phyloP scores from a whole-genome alignment of 345 rosid genomes.

The Trapa bicornis region DNA sequence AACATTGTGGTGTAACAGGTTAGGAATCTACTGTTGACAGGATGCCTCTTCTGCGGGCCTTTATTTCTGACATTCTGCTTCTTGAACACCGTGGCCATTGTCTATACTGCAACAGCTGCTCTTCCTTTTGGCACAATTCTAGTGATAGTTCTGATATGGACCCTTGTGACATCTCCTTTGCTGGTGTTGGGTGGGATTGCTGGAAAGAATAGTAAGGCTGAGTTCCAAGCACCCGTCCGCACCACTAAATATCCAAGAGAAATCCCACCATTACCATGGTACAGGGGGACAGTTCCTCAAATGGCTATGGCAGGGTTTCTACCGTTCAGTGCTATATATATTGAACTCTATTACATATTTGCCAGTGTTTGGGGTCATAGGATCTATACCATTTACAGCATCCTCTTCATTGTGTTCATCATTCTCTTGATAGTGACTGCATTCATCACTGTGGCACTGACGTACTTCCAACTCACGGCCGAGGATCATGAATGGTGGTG shows the following conservation, averaged over 20 bases:
- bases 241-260: constrained; percentile 43
- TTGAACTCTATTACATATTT: constrained; percentile 39
- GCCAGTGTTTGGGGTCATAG: constrained; percentile 52
- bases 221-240: constrained; percentile 42
- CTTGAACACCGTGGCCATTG: constrained; percentile 38
- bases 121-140: constrained; percentile 38
- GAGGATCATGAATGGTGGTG: constrained; percentile 22
- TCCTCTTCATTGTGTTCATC: constrained; percentile 37
- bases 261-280: constrained; percentile 41
- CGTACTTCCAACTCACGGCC: constrained; percentile 20
- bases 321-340: constrained; percentile 45
- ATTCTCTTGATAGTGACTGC: constrained; percentile 44
- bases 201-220: constrained; percentile 41
- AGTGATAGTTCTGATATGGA: constrained; percentile 37
- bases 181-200: constrained; percentile 43
- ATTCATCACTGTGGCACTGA: constrained; percentile 33
- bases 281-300: constrained; percentile 31
- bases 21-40: constrained; percentile 30
- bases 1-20: constrained; percentile 21
- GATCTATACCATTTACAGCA: constrained; percentile 42
- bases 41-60: constrained; percentile 43
- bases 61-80: constrained; percentile 35
- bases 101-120: constrained; percentile 36
- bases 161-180: constrained; percentile 34
- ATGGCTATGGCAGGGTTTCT: constrained; percentile 50